Evolutionary conservation across 257 asterid species (phyloP).

Genomic region (Coffea eugenioides): DNA sequence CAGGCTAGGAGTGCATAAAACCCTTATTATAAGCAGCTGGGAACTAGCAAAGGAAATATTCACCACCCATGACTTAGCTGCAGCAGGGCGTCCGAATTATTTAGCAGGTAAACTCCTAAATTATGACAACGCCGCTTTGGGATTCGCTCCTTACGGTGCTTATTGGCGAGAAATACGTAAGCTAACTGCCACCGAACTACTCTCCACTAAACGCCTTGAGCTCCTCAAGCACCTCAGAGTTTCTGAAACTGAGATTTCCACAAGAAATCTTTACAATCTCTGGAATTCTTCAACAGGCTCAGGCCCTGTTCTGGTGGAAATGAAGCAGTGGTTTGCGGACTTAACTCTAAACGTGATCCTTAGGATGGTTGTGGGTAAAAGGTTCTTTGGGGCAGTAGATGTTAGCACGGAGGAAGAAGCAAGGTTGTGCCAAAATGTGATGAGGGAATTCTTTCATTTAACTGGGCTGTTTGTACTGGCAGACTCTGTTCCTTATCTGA

Average conservation of each 20-base stretch:
- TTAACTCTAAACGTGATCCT: conserved; percentile 10
- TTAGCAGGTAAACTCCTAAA: conserved; percentile 16
- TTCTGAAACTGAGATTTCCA: conserved; percentile 21
- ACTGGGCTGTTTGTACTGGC: conserved; percentile 18
- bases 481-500: conserved; percentile 26
- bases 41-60: conserved; percentile 27
- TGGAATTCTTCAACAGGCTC: not conserved
- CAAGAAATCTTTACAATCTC: conserved; percentile 13
- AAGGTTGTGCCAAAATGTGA: conserved; percentile 11
- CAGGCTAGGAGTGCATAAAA: conserved; percentile 20
- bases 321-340: conserved; percentile 23
- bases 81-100: conserved; percentile 18
- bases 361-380: conserved; percentile 25
- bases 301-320: conserved; percentile 9
- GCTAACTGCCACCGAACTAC: conserved; percentile 13
- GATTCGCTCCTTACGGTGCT: conserved; percentile 25
- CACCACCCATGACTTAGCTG: conserved; percentile 23
- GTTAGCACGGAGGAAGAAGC: not conserved
- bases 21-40: conserved; percentile 24
- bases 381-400: conserved; percentile 14
- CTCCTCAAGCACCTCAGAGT: conserved; percentile 22
- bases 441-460: conserved; percentile 23
- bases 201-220: conserved; percentile 24
- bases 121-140: conserved; percentile 27
- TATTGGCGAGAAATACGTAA: conserved; percentile 38